Percentiles rank a stretch among this genome's conserved stretches.
Evolutionary conservation across 177 flowering plant species (phyloP).

Genomic region (Tripterygium wilfordii): DNA sequence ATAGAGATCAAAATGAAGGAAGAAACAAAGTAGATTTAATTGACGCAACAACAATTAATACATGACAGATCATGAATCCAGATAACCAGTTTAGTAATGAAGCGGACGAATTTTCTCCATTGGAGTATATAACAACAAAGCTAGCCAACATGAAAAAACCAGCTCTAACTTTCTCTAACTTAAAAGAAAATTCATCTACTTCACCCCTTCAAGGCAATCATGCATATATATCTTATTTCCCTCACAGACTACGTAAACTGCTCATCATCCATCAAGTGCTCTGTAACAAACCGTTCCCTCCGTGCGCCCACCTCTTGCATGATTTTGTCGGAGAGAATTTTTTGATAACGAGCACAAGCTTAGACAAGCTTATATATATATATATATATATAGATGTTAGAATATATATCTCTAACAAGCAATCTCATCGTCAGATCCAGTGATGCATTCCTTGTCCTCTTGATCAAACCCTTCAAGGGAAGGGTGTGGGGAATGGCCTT

Average conservation of each 20-base stretch:
- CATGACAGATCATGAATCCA: no score
- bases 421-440: slow-evolving; percentile 49
- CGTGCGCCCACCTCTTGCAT: no score
- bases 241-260: no score
- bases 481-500: slow-evolving; percentile 57
- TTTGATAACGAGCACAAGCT: slow-evolving; percentile 68
- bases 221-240: no score
- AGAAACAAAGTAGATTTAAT: no score
- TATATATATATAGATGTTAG: no score
- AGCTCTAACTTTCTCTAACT: background rate
- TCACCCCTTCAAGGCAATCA: slow-evolving; percentile 28
- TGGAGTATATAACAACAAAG: no score
- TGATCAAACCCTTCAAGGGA: slow-evolving; percentile 37
- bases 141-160: no score
- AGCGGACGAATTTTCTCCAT: slow-evolving; percentile 55
- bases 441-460: slow-evolving; percentile 49
- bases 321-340: slow-evolving; percentile 38
- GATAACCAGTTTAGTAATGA: slow-evolving; percentile 49
- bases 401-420: no score
- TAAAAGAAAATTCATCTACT: slow-evolving; percentile 50
- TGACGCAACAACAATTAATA: no score
- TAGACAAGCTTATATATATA: slow-evolving; percentile 22
- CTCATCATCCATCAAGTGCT: slow-evolving; percentile 35
- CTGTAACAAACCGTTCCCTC: slow-evolving; percentile 46
- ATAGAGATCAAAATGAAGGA: no score